These are phyloP conservation scores for Torulaspora maleeae DNA, from an alignment of 805 yeast species.

Conservation along the genomic window DNA sequence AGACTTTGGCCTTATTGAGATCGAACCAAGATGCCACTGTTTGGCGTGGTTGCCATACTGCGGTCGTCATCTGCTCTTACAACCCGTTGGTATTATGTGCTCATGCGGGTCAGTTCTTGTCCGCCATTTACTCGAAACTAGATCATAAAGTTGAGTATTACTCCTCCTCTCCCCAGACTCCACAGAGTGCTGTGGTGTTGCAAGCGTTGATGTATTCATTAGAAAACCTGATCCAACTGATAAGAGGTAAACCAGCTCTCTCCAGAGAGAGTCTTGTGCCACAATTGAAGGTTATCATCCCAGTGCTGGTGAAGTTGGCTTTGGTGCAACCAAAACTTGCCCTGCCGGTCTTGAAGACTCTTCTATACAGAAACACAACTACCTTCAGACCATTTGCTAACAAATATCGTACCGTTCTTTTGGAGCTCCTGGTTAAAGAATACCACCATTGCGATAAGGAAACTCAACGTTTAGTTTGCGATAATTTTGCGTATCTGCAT, in stretches of 20 bases:
- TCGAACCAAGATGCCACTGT: constrained; percentile 43
- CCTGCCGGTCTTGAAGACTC: constrained; percentile 40
- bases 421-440: constrained; percentile 35
- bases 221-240: constrained; percentile 37
- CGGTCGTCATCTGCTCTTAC: constrained; percentile 41
- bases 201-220: constrained; percentile 33
- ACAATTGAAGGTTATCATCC: constrained; percentile 58
- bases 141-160: constrained; percentile 29
- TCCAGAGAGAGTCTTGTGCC: constrained; percentile 83
- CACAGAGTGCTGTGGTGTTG: constrained; percentile 23
- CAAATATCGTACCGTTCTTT: constrained; percentile 49
- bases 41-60: constrained; percentile 59
- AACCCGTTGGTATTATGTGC: constrained; percentile 36
- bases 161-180: constrained; percentile 17
- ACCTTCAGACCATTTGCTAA: constrained; percentile 76
- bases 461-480: constrained; percentile 42
- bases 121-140: constrained; percentile 26
- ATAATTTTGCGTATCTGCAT: constrained; percentile 52
- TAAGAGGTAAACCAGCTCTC: constrained; percentile 76
- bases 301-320: constrained; percentile 45
- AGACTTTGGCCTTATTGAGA: constrained; percentile 41
- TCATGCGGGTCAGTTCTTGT: constrained; percentile 30
- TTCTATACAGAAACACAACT: constrained; percentile 60
- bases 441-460: constrained; percentile 39
- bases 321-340: constrained; percentile 38